Evolutionary conservation across 768 basidiomycete genomes (phyloP), one percentile per base, ranked within the genome.

Genomic region (Cubamyces lactineus): DNA sequence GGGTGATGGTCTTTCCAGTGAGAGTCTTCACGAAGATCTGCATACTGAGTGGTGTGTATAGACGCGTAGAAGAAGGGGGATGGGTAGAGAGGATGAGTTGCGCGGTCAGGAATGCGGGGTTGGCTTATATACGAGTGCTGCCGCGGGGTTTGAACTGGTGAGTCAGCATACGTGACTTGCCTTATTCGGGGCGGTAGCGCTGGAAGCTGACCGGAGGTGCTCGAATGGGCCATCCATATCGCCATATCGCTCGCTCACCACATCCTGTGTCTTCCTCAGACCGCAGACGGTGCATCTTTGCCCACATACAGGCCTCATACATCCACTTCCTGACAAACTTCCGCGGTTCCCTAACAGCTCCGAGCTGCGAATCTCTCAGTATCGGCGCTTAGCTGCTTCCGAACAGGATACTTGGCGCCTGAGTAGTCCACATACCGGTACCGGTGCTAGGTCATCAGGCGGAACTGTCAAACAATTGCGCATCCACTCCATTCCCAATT

Each of bases 1-100:
- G 83, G 55, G 86, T 88, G 75, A 89, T 88, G 67, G 88, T 91
- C 83, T 91, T 90, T 62, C 88, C 87, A 53, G 88, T 90, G 60
- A 82, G 78, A 39, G 80, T 81, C 77, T 84, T 84, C 64, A 84
- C 78, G 57, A 81, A 81, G 66, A 82, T 80, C 73, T 83, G 82
- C 82, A 83, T 82, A 65, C 12, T 72, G 54, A 49, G 52, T 30
- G 59, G 49, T 47, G 16, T 41, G 58, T 52, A 21, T 45, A 26
- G 11, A 24, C 47, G 51, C 19, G 7, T 19, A 38, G 39, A 30
- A 43, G 45, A 43, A 47, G 34, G 21, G 34, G 57, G 17, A 19
- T 39, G 41, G 12, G 57, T 26, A 45, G 28, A 43, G 17, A 57
- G 45, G 45, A 24, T 40, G 54, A 30, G 47, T 26, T 59, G 53